Base-by-base conservation (phyloP, 345 rosid species). In the Rhizophora apiculata region DNA sequence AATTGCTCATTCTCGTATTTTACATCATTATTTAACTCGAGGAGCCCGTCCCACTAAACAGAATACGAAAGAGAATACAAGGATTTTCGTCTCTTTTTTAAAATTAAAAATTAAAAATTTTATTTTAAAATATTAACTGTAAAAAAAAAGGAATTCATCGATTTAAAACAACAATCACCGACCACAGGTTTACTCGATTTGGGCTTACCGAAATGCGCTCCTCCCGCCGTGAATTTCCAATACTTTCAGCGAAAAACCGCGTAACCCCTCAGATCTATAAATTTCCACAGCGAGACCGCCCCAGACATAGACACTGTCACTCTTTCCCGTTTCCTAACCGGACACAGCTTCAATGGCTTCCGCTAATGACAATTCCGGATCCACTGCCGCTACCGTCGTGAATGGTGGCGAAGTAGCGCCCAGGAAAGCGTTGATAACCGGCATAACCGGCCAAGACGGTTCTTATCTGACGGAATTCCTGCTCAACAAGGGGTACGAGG, bases 361-460 rank as follows among this genome's bases (percentile, higher is more conserved):
- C 3, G 67, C 15, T 10, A 63, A 63, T 30, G 76, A 78, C 21
- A 68, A 73, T 70, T 72, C 84, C 72, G 81, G 76, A 63, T 69
- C 89, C 75, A 70, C 27, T 26, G 68, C 82, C 60, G 62, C 51
- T 55, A 39, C 66, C 30, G 0, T 65, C 31, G 64, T 1, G 6
- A 82, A 80, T 37, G 90, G 81, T 37, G 85, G 70, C 49, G 54
- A 75, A 6, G 52, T 67, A 15, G 68, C 63, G n/a, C 70, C 55
- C 56, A 91, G 81, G 77, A 66, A 87, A 59, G 99, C 99, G 32
- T 74, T 94, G 26, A 82, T 94, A 73, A 88, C 99, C 26, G 99
- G 99, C 13, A 92, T 94, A 63, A 94, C 98, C 15, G 97, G 98
- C 6, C 99, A 94, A 54, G 99, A 94, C 54, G 99, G 99, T 11